Evolutionary conservation across 495 filamentous ascomycete genomes (phyloP).

Genomic region (Penicillium pulvis): DNA sequence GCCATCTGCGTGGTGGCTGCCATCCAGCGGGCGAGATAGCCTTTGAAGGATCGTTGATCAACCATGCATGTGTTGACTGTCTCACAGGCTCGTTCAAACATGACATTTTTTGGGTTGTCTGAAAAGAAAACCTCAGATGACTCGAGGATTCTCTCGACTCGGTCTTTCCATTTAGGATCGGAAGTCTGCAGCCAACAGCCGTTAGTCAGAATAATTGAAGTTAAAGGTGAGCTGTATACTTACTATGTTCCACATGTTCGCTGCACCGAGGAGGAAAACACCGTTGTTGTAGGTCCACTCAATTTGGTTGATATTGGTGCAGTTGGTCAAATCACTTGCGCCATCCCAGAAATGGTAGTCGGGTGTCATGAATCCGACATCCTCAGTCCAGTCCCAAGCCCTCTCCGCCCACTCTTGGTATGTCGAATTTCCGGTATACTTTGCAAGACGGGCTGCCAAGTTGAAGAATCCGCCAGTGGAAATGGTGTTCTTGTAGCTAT

Average conservation of each 20-base stretch:
- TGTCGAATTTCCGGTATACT: slow-evolving; percentile 75
- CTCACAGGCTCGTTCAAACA: slow-evolving; percentile 70
- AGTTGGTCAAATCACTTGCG: slow-evolving; percentile 52
- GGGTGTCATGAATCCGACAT: slow-evolving; percentile 62
- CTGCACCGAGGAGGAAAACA: slow-evolving; percentile 41
- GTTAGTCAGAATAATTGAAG: neutral
- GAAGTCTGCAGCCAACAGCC: slow-evolving; percentile 22
- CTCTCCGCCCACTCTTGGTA: slow-evolving; percentile 78
- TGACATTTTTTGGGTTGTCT: slow-evolving; percentile 49
- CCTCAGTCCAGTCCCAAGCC: slow-evolving; percentile 69
- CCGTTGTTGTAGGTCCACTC: slow-evolving; percentile 45
- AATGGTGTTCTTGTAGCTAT: slow-evolving; percentile 79
- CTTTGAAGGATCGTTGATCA: slow-evolving; percentile 85
- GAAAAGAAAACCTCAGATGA: slow-evolving; percentile 56
- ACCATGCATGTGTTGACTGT: slow-evolving; percentile 61
- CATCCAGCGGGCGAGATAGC: slow-evolving; percentile 82
- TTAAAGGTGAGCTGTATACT: slow-evolving; percentile 6
- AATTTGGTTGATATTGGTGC: slow-evolving; percentile 34
- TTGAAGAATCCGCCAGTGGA: slow-evolving; percentile 84
- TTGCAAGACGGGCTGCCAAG: slow-evolving; percentile 71
- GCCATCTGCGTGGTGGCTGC: slow-evolving; percentile 69
- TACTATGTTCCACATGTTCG: slow-evolving; percentile 44
- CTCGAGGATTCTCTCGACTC: slow-evolving; percentile 60
- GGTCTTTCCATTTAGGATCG: slow-evolving; percentile 56
- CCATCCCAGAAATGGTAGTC: slow-evolving; percentile 69